Evolutionary conservation across 768 basidiomycete species (phyloP), one percentile per base, ranked within the genome.

Genomic region (Boletus sensibilis): DNA sequence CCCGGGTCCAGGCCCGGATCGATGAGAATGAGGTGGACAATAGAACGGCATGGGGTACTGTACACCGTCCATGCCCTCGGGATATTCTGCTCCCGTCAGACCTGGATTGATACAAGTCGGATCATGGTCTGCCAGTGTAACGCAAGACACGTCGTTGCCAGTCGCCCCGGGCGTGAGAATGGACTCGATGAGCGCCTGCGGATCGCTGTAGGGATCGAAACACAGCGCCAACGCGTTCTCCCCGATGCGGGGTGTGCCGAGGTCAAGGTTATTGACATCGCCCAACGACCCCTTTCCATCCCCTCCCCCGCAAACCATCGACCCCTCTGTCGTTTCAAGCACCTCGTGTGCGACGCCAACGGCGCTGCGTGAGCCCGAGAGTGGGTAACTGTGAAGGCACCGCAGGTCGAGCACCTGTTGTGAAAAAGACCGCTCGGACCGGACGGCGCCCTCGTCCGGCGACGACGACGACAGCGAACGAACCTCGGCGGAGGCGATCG

Each of bases 171-270:
- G 42, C 0, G 10, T 20, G 9, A 29, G 16, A 33, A 31, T n/a
- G 10, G 37, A 42, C 13, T 45, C 18, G 50, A 53, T 14, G 14
- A 53, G 8, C 58, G 82, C 84, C 8, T 79, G 74, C 65, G 83
- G 80, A 1, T 86, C 86, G 2, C 82, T 76, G 44, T 84, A 48
- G 1, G 23, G 35, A 29, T 60, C 58, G 31, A 60, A 21, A 12
- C 20, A 46, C 12, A 46, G 25, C 8, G 44, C 16, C 52, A 38
- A 43, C 20, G 35, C 5, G 38, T 55, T 13, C 13, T 44, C 34
- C 29, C 23, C 20, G 20, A 34, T 11, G 20, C 9, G 8, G 31
- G 27, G 7, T 14, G 21, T 18, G 16, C 8, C 47, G 16, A 38
- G 12, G 37, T 23, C 31, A 33, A 14, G 18, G 10, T 27, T 21